Evolutionary conservation across 2,329 filamentous ascomycete genomes (phyloP).

Genomic region (Alternaria sp.): DNA sequence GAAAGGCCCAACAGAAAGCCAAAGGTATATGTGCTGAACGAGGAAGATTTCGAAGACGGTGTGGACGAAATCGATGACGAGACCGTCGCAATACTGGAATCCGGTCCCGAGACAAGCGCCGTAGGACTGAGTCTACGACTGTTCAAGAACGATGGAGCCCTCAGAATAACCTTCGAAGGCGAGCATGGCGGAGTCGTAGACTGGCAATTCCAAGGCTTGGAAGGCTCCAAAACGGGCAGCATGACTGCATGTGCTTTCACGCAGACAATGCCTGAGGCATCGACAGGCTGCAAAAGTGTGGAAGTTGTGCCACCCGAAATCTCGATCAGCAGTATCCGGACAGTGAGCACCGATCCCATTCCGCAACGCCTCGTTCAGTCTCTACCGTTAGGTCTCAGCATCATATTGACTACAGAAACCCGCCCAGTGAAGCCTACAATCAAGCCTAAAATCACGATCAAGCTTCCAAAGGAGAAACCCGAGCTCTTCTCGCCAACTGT

Average conservation of each 20-base stretch:
- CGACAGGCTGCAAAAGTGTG: neutral
- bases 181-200: neutral
- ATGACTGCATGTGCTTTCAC: neutral
- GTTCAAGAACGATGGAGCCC: neutral
- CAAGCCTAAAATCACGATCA: no score
- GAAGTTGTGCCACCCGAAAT: neutral
- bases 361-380: neutral
- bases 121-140: neutral
- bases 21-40: neutral
- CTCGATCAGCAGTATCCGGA: neutral
- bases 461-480: no score
- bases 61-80: neutral
- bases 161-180: neutral
- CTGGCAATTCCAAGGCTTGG: neutral
- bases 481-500: no score
- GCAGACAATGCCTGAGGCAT: neutral
- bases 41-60: neutral
- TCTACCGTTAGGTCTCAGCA: neutral
- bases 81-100: fast-evolving
- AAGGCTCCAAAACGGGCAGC: neutral
- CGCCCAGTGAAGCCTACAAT: neutral
- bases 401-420: neutral
- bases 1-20: neutral
- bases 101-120: neutral
- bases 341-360: neutral